Base-by-base conservation (phyloP, 768 basidiomycete genomes). In the Russula dissimulans region DNA sequence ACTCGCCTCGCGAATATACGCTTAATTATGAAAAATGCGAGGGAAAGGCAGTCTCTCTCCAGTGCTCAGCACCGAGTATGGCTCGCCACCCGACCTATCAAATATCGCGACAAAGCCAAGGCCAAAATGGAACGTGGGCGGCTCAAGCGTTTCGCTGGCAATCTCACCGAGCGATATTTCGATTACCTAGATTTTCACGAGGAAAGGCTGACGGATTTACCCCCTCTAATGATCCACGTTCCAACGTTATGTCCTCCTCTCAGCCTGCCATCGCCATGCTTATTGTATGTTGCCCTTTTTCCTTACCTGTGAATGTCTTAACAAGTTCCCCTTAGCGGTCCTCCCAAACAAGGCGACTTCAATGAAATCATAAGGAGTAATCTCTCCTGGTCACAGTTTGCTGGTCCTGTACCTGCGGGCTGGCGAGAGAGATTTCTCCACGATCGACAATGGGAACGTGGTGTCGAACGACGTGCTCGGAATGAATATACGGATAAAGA, bases 341-440 rank as follows among this genome's bases (percentile, higher is more conserved):
- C 60, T 31, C 56, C 60, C 32, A 57, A 36, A 34, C 56, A 53
- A 39, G 45, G 32, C 10, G 56, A 61, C 56, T 61, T 52, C 5
- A 43, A 61, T n/a, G 50, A 44, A 41, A 41, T 61, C 22, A 31
- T 61, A 22, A 53, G 36, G 26, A 29, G 15, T 50, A 57, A 61
- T 31, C 60, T 61, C 18, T 61, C 60, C 3, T 61, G 60, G 55
- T 57, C 60, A 15, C 55, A 61, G 42, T 57, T 52, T 47, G 60
- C 60, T 42, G 60, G 38, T 18, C 56, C 60, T 10, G 50, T 51
- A 1, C 60, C 55, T 29, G 60, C 60, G 17, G 56, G 60, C 5
- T 57, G 60, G 60, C 56, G 56, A 57, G 55, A 56, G 44, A 45
- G 32, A 11, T 57, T 52, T 47, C 36, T 57, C 31, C 9, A 57